Evolutionary conservation across 768 basidiomycete species (phyloP).

Genomic region (Saitozyma podzolica): DNA sequence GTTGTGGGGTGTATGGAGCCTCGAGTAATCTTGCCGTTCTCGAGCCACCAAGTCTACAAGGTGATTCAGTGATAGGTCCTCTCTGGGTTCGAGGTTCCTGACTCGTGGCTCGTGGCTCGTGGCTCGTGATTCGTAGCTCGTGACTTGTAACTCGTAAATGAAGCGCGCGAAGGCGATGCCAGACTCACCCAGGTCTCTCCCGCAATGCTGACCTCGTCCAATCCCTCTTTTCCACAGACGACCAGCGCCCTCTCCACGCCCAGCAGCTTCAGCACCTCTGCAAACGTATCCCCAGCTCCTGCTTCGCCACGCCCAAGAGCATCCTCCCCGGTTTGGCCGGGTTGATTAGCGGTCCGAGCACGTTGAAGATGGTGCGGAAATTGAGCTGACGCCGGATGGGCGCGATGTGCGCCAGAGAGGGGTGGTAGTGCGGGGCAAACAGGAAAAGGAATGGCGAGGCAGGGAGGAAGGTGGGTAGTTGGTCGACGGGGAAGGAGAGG

Average conservation of each 20-base stretch:
- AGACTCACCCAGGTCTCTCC: conserved; percentile 76
- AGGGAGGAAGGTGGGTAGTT: conserved; percentile 57
- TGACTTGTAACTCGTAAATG: background rate
- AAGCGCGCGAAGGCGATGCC: background rate
- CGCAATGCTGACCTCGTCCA: conserved; percentile 95
- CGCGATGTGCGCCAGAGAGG: conserved; percentile 73
- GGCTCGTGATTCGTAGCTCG: no score
- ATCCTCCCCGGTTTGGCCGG: conserved; percentile 82
- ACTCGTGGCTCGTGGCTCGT: no score
- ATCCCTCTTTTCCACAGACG: conserved; percentile 84
- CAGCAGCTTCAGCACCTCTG: conserved; percentile 67
- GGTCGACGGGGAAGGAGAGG: conserved; percentile 62
- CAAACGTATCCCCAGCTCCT: conserved; percentile 75
- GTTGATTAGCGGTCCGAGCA: conserved; percentile 90
- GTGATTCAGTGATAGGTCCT: background rate
- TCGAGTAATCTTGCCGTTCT: conserved; percentile 63
- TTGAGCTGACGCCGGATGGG: conserved; percentile 83
- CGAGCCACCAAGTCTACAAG: conserved; percentile 66
- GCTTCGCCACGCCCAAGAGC: conserved; percentile 86
- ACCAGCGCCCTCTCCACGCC: conserved; percentile 83
- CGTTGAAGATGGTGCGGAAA: conserved; percentile 95
- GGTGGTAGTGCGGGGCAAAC: conserved; percentile 91
- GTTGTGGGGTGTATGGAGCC: conserved; percentile 63
- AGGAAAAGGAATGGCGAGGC: conserved; percentile 81
- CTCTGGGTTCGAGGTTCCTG: no score